Percentiles rank a stretch among this genome's conserved stretches.
Conservation (phyloP, 225 moss, liverwort and hornwort species). For the Climacium dendroides region DNA sequence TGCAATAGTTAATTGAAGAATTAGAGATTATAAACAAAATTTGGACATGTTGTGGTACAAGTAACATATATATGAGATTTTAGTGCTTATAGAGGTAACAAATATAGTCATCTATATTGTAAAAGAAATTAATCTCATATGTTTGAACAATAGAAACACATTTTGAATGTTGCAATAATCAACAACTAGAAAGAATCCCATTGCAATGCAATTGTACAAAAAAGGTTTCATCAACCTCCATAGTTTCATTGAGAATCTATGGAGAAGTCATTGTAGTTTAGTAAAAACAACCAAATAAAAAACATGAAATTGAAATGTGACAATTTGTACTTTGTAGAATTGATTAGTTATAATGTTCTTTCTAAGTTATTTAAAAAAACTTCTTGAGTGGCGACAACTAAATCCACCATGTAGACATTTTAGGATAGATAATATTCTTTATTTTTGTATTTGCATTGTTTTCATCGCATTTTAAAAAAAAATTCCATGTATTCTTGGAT, state of each 20-base stretch:
- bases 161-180: background rate
- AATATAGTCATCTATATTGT: background rate
- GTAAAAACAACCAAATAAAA: background rate
- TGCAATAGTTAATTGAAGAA: too few relatives aligned
- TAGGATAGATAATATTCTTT: background rate
- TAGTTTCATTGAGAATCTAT: rapidly evolving
- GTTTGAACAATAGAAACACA: background rate
- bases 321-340: background rate
- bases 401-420: background rate
- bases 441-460: background rate
- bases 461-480: too few relatives aligned
- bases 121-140: background rate
- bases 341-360: background rate
- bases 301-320: background rate
- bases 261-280: background rate
- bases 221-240: background rate
- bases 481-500: background rate
- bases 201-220: background rate
- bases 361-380: background rate
- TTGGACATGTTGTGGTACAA: background rate
- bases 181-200: background rate
- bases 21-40: background rate
- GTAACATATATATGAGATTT: background rate
- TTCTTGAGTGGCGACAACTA: too few relatives aligned
- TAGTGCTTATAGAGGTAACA: background rate